Base-by-base conservation (phyloP, 257 asterid species). In the Petrea volubilis region DNA sequence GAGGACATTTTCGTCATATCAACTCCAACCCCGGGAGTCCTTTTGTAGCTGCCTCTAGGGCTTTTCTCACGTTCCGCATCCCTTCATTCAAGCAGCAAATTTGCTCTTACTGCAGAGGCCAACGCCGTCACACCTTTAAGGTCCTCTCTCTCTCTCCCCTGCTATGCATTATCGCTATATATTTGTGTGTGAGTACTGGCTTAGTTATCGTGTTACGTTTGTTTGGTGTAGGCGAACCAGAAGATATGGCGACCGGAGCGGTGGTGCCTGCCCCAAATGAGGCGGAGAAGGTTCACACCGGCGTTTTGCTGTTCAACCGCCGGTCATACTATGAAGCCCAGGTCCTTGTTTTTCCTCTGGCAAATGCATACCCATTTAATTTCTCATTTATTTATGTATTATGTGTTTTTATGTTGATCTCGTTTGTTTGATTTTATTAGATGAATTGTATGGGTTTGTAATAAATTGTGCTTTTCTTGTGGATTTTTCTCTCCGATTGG, bases 321-420 rank as follows among this genome's bases (percentile, higher is more conserved):
- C 85, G 96, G 96, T 53, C 86, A 23, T 89, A 89, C 74, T 93
- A 81, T 5, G 91, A 83, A 40, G 86, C 87, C 62, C 86, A 83
- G 91, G 96, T 88, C 31, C 0, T 20, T 33, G 3, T 29, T 46
- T 57, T 6, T 25, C 33, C 38, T 4, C 14, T n/a, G 23, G 52
- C 36, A 1, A 13, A 2, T 28, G 21, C 23, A 15, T 28, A 40
- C 20, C 24, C 64, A n/a, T 29, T 20, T 40, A 8, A 11, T 68
- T 27, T 5, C 11, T 23, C 27, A 1, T 69, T 63, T 31, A 3
- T 18, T 52, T 51, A 2, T 4, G 24, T 23, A 31, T n/a, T n/a
- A n/a, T n/a, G n/a, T n/a, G n/a, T n/a, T n/a, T n/a, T n/a, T n/a
- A n/a, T n/a, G 23, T 27, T 33, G 50, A 50, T 47, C 7, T 44